Conservation (phyloP, 306 rosid genomes). For the Albizia julibrissin region DNA sequence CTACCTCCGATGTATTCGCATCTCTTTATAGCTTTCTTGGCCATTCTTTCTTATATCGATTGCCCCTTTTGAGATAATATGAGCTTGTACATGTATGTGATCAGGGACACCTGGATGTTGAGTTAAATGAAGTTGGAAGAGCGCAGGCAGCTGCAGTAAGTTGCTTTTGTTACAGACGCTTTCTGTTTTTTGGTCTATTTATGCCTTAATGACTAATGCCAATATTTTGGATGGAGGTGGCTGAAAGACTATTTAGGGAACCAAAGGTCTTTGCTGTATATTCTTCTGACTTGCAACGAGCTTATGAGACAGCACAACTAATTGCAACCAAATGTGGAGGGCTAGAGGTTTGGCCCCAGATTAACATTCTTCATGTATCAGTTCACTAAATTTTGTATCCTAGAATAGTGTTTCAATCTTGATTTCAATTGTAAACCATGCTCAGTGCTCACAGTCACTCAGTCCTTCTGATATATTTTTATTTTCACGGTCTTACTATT, state of each 20-base stretch:
- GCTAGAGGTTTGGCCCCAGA: slow-evolving; percentile 58
- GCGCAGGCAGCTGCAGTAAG: slow-evolving; percentile 84
- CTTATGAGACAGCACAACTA: slow-evolving; percentile 77
- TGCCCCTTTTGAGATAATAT: slow-evolving; percentile 6
- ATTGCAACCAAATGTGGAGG: slow-evolving; percentile 79
- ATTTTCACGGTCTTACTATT: slow-evolving; percentile 6
- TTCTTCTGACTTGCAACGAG: slow-evolving; percentile 91
- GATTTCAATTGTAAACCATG: slow-evolving; percentile 14
- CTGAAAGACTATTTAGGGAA: slow-evolving; percentile 73
- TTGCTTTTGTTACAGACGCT: slow-evolving; percentile 23
- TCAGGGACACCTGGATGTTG: slow-evolving; percentile 91
- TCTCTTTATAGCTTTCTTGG: background rate
- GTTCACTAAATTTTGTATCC: slow-evolving; percentile 12
- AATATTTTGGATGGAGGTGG: slow-evolving; percentile 61
- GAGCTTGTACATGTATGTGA: slow-evolving; percentile 26
- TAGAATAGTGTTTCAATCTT: slow-evolving; percentile 7
- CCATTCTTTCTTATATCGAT: slow-evolving; percentile 12
- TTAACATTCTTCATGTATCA: slow-evolving; percentile 27
- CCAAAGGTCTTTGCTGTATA: slow-evolving; percentile 64
- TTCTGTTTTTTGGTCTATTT: background rate
- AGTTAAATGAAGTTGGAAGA: slow-evolving; percentile 88
- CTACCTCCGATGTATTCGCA: background rate
- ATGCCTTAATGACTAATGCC: slow-evolving; percentile 25
- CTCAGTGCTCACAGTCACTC: slow-evolving; percentile 30
- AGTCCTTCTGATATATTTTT: slow-evolving; percentile 16